These are phyloP conservation scores for Pharnaceum exiguum DNA, from an alignment of 148 eudicot genomes.

Conservation along the genomic window DNA sequence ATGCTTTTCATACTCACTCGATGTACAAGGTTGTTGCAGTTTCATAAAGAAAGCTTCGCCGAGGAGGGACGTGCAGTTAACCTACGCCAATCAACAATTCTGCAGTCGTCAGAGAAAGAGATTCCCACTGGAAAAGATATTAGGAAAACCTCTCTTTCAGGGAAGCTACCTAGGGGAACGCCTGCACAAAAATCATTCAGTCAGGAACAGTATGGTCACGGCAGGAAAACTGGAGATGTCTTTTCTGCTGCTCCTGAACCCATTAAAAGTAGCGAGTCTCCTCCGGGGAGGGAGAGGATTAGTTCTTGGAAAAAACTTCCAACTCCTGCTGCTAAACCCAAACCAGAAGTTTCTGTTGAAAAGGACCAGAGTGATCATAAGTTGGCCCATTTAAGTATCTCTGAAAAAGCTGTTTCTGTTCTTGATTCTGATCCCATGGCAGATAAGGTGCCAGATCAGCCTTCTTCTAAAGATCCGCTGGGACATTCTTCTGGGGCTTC, in stretches of 20 bases:
- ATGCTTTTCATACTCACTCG: conserved; percentile 98
- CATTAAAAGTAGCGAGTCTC: conserved; percentile 45
- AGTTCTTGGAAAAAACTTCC: conserved; percentile 95
- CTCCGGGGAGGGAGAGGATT: conserved; percentile 62
- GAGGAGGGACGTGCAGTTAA: conserved; percentile 74
- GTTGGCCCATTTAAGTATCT: conserved; percentile 33
- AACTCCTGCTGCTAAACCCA: conserved; percentile 56
- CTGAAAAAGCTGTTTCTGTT: conserved; percentile 24
- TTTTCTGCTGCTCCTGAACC: conserved; percentile 35
- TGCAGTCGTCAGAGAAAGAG: conserved; percentile 61
- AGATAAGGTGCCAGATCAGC: conserved; percentile 45
- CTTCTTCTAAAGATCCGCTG: conserved; percentile 50
- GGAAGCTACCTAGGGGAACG: conserved; percentile 38
- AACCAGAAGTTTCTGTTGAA: conserved; percentile 40
- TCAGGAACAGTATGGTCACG: conserved; percentile 70
- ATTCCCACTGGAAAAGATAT: conserved; percentile 32
- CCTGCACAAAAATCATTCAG: conserved; percentile 70
- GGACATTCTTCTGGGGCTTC: conserved; percentile 35
- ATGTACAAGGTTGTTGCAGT: conserved; percentile 93
- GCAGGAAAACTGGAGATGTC: conserved; percentile 32
- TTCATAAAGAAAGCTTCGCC: conserved; percentile 97
- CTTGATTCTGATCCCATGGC: conserved; percentile 34
- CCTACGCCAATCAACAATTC: conserved; percentile 63
- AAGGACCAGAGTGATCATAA: conserved; percentile 34
- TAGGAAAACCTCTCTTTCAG: conserved; percentile 34